These are phyloP conservation scores for Isatis tinctoria DNA, from an alignment of 345 rosid species.

Conservation along the genomic window DNA sequence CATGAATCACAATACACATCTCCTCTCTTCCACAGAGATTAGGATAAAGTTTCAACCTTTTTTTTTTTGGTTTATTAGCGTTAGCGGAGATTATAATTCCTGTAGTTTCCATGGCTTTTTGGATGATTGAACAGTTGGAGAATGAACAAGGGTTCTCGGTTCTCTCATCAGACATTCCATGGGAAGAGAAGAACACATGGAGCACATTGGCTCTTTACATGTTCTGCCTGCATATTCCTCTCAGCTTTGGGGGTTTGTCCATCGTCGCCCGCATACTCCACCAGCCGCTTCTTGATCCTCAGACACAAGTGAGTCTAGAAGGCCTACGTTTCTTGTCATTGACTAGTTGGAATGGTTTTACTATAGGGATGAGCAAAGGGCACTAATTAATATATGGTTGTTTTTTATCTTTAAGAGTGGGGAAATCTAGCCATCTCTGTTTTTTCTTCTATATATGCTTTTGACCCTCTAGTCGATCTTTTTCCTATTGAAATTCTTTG, in stretches of 20 bases:
- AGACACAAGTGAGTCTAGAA: constrained; percentile 53
- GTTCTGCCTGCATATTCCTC: constrained; percentile 78
- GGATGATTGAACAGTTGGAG: constrained; percentile 11
- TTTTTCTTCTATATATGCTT: background rate
- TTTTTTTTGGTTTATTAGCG: too few relatives aligned
- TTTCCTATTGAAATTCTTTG: background rate
- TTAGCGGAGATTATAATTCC: too few relatives aligned
- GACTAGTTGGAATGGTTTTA: background rate
- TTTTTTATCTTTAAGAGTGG: background rate
- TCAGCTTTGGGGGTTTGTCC: constrained; percentile 81
- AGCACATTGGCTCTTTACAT: constrained; percentile 68
- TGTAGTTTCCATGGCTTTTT: background rate
- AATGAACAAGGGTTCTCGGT: constrained; percentile 48
- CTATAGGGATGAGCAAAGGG: background rate
- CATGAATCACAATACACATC: background rate
- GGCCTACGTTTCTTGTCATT: background rate
- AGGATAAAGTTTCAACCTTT: background rate
- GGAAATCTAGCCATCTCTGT: background rate
- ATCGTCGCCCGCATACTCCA: constrained; percentile 52
- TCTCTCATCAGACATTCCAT: constrained; percentile 54
- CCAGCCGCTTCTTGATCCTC: constrained; percentile 63
- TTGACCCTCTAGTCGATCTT: background rate
- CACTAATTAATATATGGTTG: too few relatives aligned
- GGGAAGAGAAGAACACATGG: constrained; percentile 63
- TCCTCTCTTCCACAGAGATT: background rate